Percentiles rank a stretch among this genome's conserved stretches.
Conservation (phyloP, 768 basidiomycete genomes). For the Mycena rebaudengoi region DNA sequence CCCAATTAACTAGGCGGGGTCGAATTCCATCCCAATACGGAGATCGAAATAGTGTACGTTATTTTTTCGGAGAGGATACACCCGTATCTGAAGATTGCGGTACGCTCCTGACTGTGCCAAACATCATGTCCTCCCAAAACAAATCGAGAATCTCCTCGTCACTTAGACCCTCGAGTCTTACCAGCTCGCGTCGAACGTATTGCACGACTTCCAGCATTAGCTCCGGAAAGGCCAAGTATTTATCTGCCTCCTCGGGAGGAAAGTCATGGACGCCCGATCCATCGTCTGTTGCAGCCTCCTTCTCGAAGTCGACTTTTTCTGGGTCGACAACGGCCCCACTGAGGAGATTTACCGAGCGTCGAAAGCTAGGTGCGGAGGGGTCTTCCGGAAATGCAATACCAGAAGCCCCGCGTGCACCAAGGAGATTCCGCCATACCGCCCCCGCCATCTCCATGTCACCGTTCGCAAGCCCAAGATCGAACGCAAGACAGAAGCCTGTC, state of each 20-base stretch:
- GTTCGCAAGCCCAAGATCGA: constrained; percentile 79
- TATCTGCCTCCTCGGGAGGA: constrained; percentile 61
- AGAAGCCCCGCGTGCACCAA: constrained; percentile 83
- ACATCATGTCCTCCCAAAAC: constrained; percentile 46
- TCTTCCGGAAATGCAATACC: constrained; percentile 61
- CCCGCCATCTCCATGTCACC: constrained; percentile 87
- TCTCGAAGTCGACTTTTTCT: constrained; percentile 62
- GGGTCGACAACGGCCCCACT: constrained; percentile 71
- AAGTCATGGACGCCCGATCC: constrained; percentile 80
- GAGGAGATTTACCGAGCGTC: constrained; percentile 75
- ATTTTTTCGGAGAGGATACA: neutral
- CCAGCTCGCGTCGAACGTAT: constrained; percentile 78
- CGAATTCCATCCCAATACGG: too few species aligned
- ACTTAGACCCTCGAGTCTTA: constrained; percentile 64
- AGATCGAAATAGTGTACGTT: too few species aligned
- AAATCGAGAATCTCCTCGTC: constrained; percentile 54
- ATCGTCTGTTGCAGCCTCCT: constrained; percentile 70
- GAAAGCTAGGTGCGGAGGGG: constrained; percentile 46
- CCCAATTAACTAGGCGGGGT: too few species aligned
- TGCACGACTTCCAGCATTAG: constrained; percentile 74
- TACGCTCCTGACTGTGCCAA: constrained; percentile 46
- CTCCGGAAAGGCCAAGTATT: constrained; percentile 78
- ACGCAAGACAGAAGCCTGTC: constrained; percentile 80
- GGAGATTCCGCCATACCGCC: constrained; percentile 91
- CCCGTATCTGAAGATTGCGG: neutral